Percentiles rank a stretch among this genome's conserved stretches.
Evolutionary conservation across 1,284 basidiomycete species (phyloP).

Genomic region (Fomes fomentarius): DNA sequence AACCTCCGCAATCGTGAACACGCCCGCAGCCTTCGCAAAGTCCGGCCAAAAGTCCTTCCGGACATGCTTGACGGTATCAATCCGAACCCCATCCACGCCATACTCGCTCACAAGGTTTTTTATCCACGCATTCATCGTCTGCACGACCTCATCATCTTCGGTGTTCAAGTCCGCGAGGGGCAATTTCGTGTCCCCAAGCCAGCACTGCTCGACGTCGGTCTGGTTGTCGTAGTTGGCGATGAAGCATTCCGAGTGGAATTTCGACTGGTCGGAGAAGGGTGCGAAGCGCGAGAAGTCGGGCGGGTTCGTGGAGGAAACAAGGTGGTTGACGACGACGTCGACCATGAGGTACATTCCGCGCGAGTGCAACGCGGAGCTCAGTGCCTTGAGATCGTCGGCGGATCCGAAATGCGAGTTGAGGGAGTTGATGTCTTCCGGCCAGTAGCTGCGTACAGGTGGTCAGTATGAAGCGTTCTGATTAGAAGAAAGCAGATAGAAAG

Average conservation of each 20-base stretch:
- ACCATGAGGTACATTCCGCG: slow-evolving; percentile 82
- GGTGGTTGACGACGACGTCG: slow-evolving; percentile 78
- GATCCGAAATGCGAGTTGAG: slow-evolving; percentile 75
- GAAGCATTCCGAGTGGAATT: slow-evolving; percentile 69
- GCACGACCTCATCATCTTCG: slow-evolving; percentile 58
- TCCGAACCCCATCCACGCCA: slow-evolving; percentile 71
- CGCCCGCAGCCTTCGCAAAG: slow-evolving; percentile 72
- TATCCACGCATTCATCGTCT: slow-evolving; percentile 66
- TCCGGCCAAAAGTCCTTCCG: slow-evolving; percentile 68
- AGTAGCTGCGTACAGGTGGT: slow-evolving; percentile 41
- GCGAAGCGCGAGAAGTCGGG: slow-evolving; percentile 62
- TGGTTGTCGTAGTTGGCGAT: slow-evolving; percentile 53
- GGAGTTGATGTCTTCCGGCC: slow-evolving; percentile 63
- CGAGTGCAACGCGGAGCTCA: slow-evolving; percentile 65
- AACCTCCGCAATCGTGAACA: slow-evolving; percentile 87
- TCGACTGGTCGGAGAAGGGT: slow-evolving; percentile 58
- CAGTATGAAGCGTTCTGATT: too few species aligned
- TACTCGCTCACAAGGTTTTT: slow-evolving; percentile 62
- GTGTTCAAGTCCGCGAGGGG: slow-evolving; percentile 78
- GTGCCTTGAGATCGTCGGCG: slow-evolving; percentile 66
- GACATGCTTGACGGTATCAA: slow-evolving; percentile 72
- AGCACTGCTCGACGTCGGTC: slow-evolving; percentile 72
- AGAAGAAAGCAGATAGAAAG: neutral
- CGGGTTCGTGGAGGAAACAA: slow-evolving; percentile 59
- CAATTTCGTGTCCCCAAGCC: slow-evolving; percentile 72